Evolutionary conservation across 2,329 filamentous ascomycete genomes (phyloP).

Genomic region (Sarocladium kiliense): DNA sequence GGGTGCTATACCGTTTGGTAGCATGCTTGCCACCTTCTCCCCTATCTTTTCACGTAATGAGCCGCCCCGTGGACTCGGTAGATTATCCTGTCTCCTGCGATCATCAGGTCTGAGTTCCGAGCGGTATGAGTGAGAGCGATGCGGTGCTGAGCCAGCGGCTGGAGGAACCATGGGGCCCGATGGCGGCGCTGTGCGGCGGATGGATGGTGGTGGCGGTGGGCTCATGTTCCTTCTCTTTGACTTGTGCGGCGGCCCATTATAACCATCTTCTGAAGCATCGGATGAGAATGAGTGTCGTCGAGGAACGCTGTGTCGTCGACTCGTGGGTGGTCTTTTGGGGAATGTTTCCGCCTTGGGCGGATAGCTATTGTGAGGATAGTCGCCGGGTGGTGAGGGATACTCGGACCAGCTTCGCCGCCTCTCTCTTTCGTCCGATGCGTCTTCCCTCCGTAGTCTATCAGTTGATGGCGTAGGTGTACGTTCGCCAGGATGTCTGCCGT

Average conservation of each 20-base stretch:
- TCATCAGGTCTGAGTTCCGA: slow-evolving; percentile 18
- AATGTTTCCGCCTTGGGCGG: slow-evolving; percentile 11
- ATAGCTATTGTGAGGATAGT: slow-evolving; percentile 20
- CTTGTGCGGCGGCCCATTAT: slow-evolving; percentile 18
- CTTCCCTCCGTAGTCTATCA: slow-evolving; percentile 29
- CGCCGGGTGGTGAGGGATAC: slow-evolving; percentile 32
- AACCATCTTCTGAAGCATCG: slow-evolving; percentile 36
- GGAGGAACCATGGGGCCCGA: slow-evolving; percentile 23
- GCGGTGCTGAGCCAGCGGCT: slow-evolving; percentile 16
- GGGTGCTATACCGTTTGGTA: slow-evolving; percentile 29
- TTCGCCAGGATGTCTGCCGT: slow-evolving; percentile 19
- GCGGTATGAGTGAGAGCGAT: slow-evolving; percentile 26
- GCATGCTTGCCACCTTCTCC: slow-evolving; percentile 39
- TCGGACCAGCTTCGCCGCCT: slow-evolving; percentile 49
- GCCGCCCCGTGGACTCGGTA: slow-evolving; percentile 27
- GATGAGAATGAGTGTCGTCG: slow-evolving; percentile 31
- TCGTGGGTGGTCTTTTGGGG: slow-evolving; percentile 21
- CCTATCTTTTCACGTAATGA: slow-evolving; percentile 37
- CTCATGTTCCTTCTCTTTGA: slow-evolving; percentile 11
- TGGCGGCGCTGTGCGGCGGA: slow-evolving; percentile 29
- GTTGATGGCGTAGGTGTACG: slow-evolving; percentile 28
- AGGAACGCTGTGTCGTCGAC: slow-evolving; percentile 46
- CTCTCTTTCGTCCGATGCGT: slow-evolving; percentile 34
- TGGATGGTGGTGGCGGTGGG: slow-evolving; percentile 22
- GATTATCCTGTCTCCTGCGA: background rate